Percentiles rank a stretch among this genome's conserved stretches.
Conservation (phyloP, 2,329 filamentous ascomycete species). For the Pestalotiopsis sp. region DNA sequence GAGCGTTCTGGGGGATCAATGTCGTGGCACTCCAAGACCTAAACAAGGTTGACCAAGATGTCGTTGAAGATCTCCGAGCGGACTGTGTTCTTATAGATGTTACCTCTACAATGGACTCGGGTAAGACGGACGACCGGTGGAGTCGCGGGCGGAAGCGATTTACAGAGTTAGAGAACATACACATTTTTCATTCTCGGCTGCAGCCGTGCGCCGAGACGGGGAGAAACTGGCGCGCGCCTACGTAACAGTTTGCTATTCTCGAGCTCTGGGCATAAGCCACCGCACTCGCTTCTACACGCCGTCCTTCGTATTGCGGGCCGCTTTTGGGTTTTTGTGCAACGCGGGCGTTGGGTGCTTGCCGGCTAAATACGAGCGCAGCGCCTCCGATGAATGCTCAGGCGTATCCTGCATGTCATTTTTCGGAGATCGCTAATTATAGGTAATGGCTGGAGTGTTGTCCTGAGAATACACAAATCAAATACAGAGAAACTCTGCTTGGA, state of each 20-base stretch:
- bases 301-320: conserved; percentile 22
- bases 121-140: not conserved
- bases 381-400: not conserved
- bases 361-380: not conserved
- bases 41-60: not conserved
- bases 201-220: not conserved
- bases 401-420: not conserved
- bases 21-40: not conserved
- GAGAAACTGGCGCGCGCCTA: not conserved
- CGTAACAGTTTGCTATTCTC: not conserved
- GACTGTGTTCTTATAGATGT: not conserved
- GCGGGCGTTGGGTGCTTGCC: not conserved
- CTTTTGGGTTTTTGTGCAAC: not conserved
- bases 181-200: not conserved
- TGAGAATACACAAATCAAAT: not conserved
- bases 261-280: not conserved
- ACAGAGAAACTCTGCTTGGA: not conserved
- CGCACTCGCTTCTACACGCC: not conserved
- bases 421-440: not conserved
- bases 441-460: too few relatives aligned
- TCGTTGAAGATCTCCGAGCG: not conserved
- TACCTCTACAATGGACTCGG: not conserved
- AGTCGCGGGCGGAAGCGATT: not conserved
- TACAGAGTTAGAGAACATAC: not conserved
- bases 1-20: conserved; percentile 32